Evolutionary conservation across 2,329 filamentous ascomycete species (phyloP), one percentile per base, ranked within the genome.

Genomic region (Ploettnerulaceae sp.): DNA sequence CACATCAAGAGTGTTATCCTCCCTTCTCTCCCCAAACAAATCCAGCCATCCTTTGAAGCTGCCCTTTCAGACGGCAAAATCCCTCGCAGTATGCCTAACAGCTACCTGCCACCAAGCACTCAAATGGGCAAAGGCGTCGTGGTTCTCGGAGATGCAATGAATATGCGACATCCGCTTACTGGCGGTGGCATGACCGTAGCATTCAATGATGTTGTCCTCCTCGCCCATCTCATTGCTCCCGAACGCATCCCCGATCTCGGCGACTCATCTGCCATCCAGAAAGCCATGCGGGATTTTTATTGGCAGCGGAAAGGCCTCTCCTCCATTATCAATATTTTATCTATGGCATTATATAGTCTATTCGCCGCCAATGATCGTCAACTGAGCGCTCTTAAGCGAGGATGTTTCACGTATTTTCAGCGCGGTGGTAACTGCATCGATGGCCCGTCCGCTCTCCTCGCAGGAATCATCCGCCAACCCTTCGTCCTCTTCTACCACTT

Each of bases 91-190:
- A 98, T 98, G 93, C 93, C 93, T 42, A 98, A 97, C 69, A 91
- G 85, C 51, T 98, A 86, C 75, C 79, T 98, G 2, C 90, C 93
- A 4, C 81, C 93, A 0, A 77, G 81, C 0, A 69, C 68, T 34
- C 86, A 85, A 50, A 85, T 86, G 62, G 76, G 77, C 8, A 78
- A 81, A 1, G 88, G 88, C 3, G 70, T 95, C 50, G 75, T 95
- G 38, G 72, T 98, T 26, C 76, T 97, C 7, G 93, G 93, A 49
- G 93, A 98, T 65, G 91, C 93, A 11, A 84, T 95, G 76, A 98
- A 98, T 72, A 98, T 98, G 93, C 86, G 93, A n/a, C 93, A 98
- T 69, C 93, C 93, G 1, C 76, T 98, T 9, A 98, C 93, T 0
- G 93, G 93, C 43, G 93, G 93, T 56, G 93, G 93, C 59, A 98